Evolutionary conservation across 2,329 filamentous ascomycete genomes (phyloP), one percentile per base, ranked within the genome.

Genomic region (Aspergillus neotritici): DNA sequence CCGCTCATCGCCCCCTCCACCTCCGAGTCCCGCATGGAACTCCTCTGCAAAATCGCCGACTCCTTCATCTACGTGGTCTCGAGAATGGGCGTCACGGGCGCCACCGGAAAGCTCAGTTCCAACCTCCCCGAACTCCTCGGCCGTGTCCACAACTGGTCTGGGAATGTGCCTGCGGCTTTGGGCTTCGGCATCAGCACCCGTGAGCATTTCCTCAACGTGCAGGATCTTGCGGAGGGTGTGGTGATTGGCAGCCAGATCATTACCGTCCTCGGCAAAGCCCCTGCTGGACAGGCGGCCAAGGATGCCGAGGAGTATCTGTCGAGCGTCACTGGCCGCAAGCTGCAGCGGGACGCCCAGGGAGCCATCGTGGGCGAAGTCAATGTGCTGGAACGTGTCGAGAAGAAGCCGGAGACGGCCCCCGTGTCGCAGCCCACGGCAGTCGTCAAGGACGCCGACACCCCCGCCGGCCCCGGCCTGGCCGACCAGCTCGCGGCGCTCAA

Each of bases 41-140:
- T 96, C 32, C 83, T 98, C 10, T 98, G 93, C 79, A 83, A 87
- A 66, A 91, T 98, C 51, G 93, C 93, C 61, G 91, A 97, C 70
- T 96, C 90, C 3, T 98, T 97, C 74, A 94, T 98, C 70, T 98
- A 98, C 66, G 90, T 98, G 49, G 93, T 98, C 43, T 97, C 91
- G 17, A 80, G 91, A 57, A 94, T 95, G 85, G 93, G 93, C 57
- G 91, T 97, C 44, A 98, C 93, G 8, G 93, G 93, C 57, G 93
- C 89, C 11, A 84, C 83, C 1, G 90, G 90, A 29, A 82, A 82
- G 17, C 72, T 98, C 59, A 95, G 87, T 66, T 76, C 83, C 34
- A 83, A 85, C 46, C 79, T 98, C 29, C 88, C 90, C 11, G 82
- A 86, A 40, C 78, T 98, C 31, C 74, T 98, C 45, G 78, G 80